Evolutionary conservation across 2,329 filamentous ascomycete species (phyloP).

Genomic region (Penicillium concentricum): DNA sequence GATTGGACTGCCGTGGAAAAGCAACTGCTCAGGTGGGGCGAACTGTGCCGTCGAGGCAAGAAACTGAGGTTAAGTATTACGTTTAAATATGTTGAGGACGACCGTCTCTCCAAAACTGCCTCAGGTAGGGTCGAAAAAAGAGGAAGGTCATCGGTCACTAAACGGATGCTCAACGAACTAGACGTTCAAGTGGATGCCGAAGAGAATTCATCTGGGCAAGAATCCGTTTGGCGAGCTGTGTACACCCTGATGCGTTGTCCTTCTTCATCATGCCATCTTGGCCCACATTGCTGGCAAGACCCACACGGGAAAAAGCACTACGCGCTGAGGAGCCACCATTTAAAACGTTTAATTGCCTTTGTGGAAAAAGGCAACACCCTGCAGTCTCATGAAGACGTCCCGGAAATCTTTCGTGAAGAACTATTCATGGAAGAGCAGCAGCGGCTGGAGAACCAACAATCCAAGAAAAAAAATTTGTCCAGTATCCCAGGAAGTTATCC

Average conservation of each 20-base stretch:
- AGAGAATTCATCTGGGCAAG: slow-evolving; percentile 9
- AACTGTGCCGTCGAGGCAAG: slow-evolving; percentile 6
- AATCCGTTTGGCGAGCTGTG: slow-evolving; percentile 11
- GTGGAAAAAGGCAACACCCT: slow-evolving; percentile 5
- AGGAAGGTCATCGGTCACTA: slow-evolving; percentile 13
- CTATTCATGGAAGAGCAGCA: slow-evolving; percentile 14
- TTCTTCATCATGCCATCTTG: slow-evolving; percentile 11
- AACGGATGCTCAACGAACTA: slow-evolving; percentile 9
- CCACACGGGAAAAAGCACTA: slow-evolving; percentile 18
- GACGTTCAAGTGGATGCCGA: slow-evolving; percentile 9
- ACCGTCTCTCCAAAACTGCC: not conserved
- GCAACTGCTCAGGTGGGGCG: slow-evolving; percentile 8
- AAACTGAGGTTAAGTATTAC: slow-evolving; percentile 11
- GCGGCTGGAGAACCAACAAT: slow-evolving; percentile 7
- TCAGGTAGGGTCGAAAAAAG: slow-evolving; percentile 7
- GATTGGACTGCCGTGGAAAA: not conserved
- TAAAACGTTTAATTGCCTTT: slow-evolving; percentile 7
- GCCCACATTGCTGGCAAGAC: slow-evolving; percentile 17
- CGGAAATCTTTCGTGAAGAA: slow-evolving; percentile 9
- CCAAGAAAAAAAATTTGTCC: not conserved
- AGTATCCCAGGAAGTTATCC: not conserved
- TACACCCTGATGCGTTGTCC: slow-evolving; percentile 16
- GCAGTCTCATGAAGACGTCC: slow-evolving; percentile 10
- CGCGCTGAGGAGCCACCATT: slow-evolving; percentile 7
- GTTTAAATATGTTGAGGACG: slow-evolving; percentile 10